Conservation (phyloP, 73 alveolate genomes). For the Paramecium sexaurelia region DNA sequence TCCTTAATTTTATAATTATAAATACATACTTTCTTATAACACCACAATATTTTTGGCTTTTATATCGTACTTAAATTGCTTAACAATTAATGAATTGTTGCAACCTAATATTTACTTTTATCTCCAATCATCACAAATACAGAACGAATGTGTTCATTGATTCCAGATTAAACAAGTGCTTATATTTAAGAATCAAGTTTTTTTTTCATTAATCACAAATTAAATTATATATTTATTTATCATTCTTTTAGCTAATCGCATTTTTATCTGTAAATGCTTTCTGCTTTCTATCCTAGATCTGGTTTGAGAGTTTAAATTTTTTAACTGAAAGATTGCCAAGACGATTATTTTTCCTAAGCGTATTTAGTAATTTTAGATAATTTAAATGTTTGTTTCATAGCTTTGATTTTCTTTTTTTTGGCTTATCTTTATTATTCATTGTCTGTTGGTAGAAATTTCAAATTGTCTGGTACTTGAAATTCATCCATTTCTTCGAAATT, state of each 20-base stretch:
- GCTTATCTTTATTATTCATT: constrained; percentile 48
- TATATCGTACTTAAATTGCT: constrained; percentile 85
- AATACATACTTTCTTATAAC: constrained; percentile 78
- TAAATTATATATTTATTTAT: background rate
- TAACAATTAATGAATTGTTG: constrained; percentile 94
- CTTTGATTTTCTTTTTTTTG: constrained; percentile 58
- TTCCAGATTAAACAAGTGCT: background rate
- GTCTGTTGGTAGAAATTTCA: constrained; percentile 47
- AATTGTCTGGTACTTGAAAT: constrained; percentile 62
- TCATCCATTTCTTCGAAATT: constrained; percentile 58
- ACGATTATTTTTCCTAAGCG: constrained; percentile 39
- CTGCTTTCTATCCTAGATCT: constrained; percentile 32
- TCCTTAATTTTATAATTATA: constrained; percentile 76
- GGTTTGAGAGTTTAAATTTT: background rate
- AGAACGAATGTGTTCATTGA: constrained; percentile 18
- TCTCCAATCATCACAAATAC: constrained; percentile 67
- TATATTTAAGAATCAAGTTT: constrained; percentile 14
- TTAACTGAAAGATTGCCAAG: constrained; percentile 18
- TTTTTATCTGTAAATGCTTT: constrained; percentile 12
- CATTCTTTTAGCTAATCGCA: constrained; percentile 19
- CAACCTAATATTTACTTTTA: constrained; percentile 91
- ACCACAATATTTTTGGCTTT: constrained; percentile 97
- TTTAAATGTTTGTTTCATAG: constrained; percentile 52
- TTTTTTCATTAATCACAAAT: constrained; percentile 45
- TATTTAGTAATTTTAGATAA: constrained; percentile 30